Conservation (phyloP, 345 rosid genomes). For the Raphanus sativus region DNA sequence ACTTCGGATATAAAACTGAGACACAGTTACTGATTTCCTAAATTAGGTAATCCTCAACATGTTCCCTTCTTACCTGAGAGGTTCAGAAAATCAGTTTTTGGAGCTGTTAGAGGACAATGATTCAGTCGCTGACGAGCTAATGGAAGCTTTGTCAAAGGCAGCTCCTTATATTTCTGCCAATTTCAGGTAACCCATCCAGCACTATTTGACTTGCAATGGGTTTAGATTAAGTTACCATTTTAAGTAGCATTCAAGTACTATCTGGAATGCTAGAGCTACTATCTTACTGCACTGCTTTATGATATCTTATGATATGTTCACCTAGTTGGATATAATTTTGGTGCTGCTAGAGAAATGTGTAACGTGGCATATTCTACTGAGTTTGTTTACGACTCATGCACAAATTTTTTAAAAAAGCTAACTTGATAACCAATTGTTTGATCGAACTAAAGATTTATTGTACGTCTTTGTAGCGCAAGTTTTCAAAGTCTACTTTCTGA, state of each 20-base stretch:
- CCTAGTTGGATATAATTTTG: neutral
- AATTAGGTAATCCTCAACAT: conserved; percentile 58
- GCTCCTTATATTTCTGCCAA: conserved; percentile 61
- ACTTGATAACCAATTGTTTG: neutral
- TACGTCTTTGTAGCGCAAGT: neutral
- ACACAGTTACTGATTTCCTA: conserved; percentile 13
- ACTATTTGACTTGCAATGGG: conserved; percentile 17
- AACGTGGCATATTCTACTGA: neutral
- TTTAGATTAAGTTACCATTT: conserved; percentile 12
- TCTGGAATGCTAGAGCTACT: neutral
- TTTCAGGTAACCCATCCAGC: conserved; percentile 53
- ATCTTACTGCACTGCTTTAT: conserved; percentile 3
- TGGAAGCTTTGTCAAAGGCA: conserved; percentile 65
- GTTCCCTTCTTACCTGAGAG: conserved; percentile 75
- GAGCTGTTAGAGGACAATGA: conserved; percentile 52
- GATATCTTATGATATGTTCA: neutral
- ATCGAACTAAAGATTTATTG: neutral
- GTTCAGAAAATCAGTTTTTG: conserved; percentile 59
- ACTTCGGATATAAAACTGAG: conserved; percentile 3
- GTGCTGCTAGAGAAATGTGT: neutral
- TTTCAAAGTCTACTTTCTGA: neutral
- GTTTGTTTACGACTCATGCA: neutral
- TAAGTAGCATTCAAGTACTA: conserved; percentile 8
- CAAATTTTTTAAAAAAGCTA: neutral
- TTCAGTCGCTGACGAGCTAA: conserved; percentile 47